Percentiles rank a stretch among this genome's conserved stretches.
Conservation (phyloP, 2,329 filamentous ascomycete genomes). For the Talaromyces sp. region DNA sequence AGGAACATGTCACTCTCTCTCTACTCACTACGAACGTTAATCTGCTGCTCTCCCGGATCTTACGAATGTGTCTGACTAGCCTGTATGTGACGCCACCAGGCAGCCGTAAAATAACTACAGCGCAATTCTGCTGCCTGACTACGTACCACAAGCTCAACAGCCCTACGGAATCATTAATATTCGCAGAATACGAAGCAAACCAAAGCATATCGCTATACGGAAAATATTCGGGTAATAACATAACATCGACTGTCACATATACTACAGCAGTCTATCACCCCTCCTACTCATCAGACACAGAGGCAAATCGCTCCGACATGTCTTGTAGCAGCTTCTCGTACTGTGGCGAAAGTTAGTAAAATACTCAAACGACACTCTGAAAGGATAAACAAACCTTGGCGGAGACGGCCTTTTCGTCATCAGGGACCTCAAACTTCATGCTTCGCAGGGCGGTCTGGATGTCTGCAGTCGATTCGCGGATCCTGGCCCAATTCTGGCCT, state of each 20-base stretch:
- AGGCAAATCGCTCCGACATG: conserved; percentile 96
- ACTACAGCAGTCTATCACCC: conserved; percentile 4
- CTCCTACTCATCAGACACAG: conserved; percentile 84
- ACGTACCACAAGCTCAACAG: background rate
- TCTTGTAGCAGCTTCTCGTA: conserved; percentile 88
- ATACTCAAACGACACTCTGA: background rate
- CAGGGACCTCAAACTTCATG: conserved; percentile 95
- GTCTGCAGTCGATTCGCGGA: conserved; percentile 82
- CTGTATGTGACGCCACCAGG: background rate
- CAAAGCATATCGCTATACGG: background rate
- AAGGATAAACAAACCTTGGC: conserved; percentile 64
- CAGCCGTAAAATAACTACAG: background rate
- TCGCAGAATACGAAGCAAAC: background rate
- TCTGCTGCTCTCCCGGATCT: background rate
- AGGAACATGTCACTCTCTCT: background rate
- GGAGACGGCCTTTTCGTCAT: conserved; percentile 70
- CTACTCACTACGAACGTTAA: background rate
- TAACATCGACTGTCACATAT: conserved; percentile 5
- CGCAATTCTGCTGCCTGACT: conserved; percentile 12
- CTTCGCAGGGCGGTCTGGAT: conserved; percentile 78
- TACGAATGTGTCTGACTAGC: background rate
- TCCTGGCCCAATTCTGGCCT: conserved; percentile 87
- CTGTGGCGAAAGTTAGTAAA: conserved; percentile 38
- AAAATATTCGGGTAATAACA: conserved; percentile 6
- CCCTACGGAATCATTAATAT: too few species aligned